Conservation (phyloP, 352 stramenopile genomes). For the Pythium angustatum region DNA sequence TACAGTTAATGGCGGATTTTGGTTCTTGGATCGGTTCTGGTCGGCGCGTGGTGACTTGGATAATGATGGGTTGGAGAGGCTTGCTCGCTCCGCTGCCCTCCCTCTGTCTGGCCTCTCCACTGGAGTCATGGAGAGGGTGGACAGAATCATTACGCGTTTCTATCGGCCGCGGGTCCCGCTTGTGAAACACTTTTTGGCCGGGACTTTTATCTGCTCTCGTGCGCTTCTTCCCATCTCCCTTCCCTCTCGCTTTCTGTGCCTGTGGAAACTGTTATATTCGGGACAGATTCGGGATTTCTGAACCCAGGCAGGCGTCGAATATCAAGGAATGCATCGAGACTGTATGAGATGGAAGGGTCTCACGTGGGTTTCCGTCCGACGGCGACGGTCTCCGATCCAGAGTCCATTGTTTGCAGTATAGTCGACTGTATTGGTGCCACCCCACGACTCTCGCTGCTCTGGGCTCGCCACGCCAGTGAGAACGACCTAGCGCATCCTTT, state of each 20-base stretch:
- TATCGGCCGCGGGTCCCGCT: neutral
- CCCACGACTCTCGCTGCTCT: no score
- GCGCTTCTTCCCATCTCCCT: neutral
- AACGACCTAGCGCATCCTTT: no score
- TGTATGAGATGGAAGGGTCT: no score
- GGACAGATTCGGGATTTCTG: constrained; percentile 5
- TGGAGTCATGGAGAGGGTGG: neutral
- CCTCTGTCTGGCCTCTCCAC: neutral
- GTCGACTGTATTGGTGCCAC: no score
- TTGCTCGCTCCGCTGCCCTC: neutral
- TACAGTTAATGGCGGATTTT: neutral
- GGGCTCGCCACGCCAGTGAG: no score
- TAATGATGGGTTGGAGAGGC: neutral
- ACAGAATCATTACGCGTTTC: neutral
- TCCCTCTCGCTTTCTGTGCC: neutral
- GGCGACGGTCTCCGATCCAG: no score
- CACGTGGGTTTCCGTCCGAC: no score
- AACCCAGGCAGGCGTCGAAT: neutral
- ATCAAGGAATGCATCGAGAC: neutral
- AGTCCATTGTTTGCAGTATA: no score
- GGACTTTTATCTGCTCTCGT: constrained; percentile 1
- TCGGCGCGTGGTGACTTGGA: neutral
- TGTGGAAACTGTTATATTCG: constrained; percentile 1
- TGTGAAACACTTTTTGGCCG: constrained; percentile 4
- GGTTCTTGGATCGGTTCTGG: neutral